phyloP scores from a whole-genome alignment of 1,284 basidiomycete genomes.

The Ceratobasidium sp. region DNA sequence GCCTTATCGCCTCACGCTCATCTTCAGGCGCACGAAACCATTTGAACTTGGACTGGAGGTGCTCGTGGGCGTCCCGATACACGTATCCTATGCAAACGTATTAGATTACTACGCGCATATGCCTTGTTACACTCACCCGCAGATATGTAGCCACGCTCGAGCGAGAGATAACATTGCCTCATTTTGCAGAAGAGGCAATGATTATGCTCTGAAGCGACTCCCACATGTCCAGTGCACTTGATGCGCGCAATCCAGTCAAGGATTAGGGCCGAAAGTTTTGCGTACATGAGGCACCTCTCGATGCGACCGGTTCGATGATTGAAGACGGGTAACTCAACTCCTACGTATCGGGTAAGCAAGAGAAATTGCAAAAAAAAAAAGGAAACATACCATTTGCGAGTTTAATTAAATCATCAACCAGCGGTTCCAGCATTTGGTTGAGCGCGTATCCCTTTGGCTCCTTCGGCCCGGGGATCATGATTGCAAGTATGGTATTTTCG shows the following conservation, averaged over 20 bases:
- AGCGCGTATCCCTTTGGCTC: constrained; percentile 2
- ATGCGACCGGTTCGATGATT: no score
- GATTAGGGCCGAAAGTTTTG: not conserved
- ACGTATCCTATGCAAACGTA: not conserved
- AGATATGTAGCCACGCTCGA: constrained; percentile 11
- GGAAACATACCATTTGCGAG: constrained; percentile 17
- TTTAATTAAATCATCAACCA: constrained; percentile 21
- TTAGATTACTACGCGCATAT: no score
- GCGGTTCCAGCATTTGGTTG: constrained; percentile 21
- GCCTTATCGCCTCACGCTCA: not conserved
- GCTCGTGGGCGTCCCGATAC: not conserved
- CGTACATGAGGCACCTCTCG: not conserved
- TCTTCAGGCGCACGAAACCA: not conserved
- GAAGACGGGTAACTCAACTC: no score
- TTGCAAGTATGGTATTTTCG: constrained; percentile 14
- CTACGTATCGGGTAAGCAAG: no score
- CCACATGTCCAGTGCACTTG: constrained; percentile 13
- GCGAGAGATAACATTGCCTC: constrained; percentile 1
- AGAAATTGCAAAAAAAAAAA: no score
- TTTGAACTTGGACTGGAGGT: not conserved
- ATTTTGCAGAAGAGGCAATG: constrained; percentile 29
- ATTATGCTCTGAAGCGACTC: not conserved
- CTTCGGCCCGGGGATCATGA: constrained; percentile 32
- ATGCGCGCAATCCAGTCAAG: constrained; percentile 4
- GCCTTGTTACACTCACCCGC: no score